Evolutionary conservation across 257 asterid genomes (phyloP), one percentile per base, ranked within the genome.

Genomic region (Cruciata laevipes): DNA sequence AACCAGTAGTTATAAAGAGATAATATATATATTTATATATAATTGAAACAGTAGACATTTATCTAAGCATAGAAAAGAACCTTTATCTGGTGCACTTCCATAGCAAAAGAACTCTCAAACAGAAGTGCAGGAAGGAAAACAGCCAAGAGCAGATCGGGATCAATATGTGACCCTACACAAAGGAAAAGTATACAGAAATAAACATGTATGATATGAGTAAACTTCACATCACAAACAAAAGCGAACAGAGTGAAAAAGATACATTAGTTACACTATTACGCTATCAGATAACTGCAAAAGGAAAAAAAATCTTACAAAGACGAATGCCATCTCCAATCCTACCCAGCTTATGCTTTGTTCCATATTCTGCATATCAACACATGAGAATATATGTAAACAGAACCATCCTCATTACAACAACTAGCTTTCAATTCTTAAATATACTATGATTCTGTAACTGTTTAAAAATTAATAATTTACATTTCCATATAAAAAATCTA

Each of bases 41-140:
- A n/a, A n/a, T n/a, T n/a, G n/a, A 18, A 24, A 0, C 71, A 35
- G 40, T 6, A 35, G 40, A 35, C 40, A 35, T 23, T 5, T 8
- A 20, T 5, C 31, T 4, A 23, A 24, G 35, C 23, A 17, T 55
- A 16, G 27, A 42, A 49, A 73, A 69, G 78, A 66, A 90, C 99
- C 99, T 93, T 93, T 79, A 93, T 93, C 84, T 88, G 97, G 86
- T 93, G 99, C 66, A 88, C 84, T 86, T 90, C 99, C 99, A 93
- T 85, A 35, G 83, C 82, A 79, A 93, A 93, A 31, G 99, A 83
- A 78, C 99, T 88, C 88, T 93, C 97, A 42, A 90, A 93, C 71
- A 93, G 99, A 76, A 93, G 97, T 13, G 99, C 96, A 27, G 99
- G 99, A 75, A 93, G 99, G 83, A 93, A 93, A 69, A 93, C 95